phyloP scores from a whole-genome alignment of 176 grass and related monocot species.

The Stipa capillata region DNA sequence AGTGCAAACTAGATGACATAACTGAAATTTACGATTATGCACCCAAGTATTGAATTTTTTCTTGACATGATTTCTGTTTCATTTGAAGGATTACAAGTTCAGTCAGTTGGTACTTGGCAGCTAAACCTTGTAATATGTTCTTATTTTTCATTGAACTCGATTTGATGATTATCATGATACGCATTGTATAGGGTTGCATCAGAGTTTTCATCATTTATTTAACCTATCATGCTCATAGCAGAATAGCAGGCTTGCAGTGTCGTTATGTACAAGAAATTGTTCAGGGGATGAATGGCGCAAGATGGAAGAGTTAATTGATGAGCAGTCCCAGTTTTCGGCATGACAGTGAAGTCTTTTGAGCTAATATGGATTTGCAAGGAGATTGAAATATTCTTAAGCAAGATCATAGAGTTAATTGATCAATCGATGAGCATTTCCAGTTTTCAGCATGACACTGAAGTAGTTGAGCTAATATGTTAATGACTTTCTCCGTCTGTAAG shows the following conservation, averaged over 20 bases:
- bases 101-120: neutral
- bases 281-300: neutral
- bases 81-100: neutral
- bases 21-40: neutral
- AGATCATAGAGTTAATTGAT: neutral
- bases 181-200: neutral
- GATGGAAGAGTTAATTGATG: neutral
- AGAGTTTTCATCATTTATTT: neutral
- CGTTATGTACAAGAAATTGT: neutral
- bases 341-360: neutral
- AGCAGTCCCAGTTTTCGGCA: neutral
- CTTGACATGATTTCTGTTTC: neutral
- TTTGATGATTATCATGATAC: neutral
- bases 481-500: too few relatives aligned
- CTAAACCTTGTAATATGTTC: neutral
- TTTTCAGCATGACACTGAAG: neutral
- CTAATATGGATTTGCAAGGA: neutral
- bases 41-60: neutral
- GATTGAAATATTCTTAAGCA: too few relatives aligned
- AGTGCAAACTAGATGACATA: neutral
- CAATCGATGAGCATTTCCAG: neutral
- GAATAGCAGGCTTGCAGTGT: neutral
- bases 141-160: neutral
- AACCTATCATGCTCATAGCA: neutral
- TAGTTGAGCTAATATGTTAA: neutral